A percentile compares a stretch with the other conserved stretches of the same genome.
These are phyloP conservation scores for Apodospora peruviana DNA, from an alignment of 495 filamentous ascomycete genomes.

Conservation along the genomic window DNA sequence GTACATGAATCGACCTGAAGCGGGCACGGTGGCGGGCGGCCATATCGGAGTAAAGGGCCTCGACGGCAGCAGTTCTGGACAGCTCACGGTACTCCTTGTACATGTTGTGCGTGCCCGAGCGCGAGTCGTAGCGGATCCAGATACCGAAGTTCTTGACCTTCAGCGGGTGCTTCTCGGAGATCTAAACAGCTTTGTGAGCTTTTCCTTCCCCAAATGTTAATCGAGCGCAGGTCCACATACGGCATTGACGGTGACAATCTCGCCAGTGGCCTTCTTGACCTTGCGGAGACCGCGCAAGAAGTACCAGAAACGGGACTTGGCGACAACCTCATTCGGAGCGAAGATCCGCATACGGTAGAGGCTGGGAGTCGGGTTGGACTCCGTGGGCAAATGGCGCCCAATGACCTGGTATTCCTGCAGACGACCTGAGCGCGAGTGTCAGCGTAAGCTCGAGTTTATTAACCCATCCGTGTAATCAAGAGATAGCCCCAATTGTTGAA, in stretches of 20 bases:
- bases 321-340: constrained; percentile 92
- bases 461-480: no score
- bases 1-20: constrained; percentile 95
- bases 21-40: constrained; percentile 94
- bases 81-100: constrained; percentile 99
- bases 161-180: constrained; percentile 94
- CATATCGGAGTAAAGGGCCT: constrained; percentile 99
- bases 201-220: constrained; percentile 1
- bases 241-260: constrained; percentile 95
- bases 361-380: constrained; percentile 90
- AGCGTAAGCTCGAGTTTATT: constrained; percentile 3
- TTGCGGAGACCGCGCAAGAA: constrained; percentile 97
- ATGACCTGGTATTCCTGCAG: constrained; percentile 99
- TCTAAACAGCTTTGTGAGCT: constrained; percentile 46
- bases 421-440: constrained; percentile 62
- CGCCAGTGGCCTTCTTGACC: constrained; percentile 99
- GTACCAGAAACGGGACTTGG: constrained; percentile 99
- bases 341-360: constrained; percentile 99
- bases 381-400: constrained; percentile 94
- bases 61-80: constrained; percentile 87
- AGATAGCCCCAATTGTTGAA: no score
- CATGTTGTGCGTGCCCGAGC: constrained; percentile 99
- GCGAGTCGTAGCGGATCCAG: constrained; percentile 99
- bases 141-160: constrained; percentile 99
- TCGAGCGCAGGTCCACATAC: constrained; percentile 50